phyloP scores from a whole-genome alignment of 768 basidiomycete species.

The Psilocybe azurescens region DNA sequence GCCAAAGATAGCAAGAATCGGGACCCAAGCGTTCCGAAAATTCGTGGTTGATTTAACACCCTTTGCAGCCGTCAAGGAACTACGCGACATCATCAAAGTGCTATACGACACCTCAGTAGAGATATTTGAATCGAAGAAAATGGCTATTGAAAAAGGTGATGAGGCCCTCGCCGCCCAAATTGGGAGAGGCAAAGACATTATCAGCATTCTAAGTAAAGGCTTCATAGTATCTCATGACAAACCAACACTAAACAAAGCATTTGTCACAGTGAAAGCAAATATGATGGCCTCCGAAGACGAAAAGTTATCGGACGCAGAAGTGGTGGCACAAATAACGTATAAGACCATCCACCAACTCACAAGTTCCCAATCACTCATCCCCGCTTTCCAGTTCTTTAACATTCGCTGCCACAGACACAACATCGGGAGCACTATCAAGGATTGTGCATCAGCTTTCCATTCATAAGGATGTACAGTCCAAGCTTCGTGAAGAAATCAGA shows the following conservation, averaged over 20 bases:
- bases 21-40: slow-evolving; percentile 35
- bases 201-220: slow-evolving; percentile 46
- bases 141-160: slow-evolving; percentile 36
- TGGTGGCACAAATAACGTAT: slow-evolving; percentile 39
- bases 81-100: slow-evolving; percentile 38
- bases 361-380: background rate
- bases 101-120: slow-evolving; percentile 39
- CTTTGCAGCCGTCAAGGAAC: slow-evolving; percentile 30
- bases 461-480: slow-evolving; percentile 42
- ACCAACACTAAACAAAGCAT: background rate
- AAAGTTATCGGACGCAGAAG: slow-evolving; percentile 38
- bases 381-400: slow-evolving; percentile 34
- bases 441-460: slow-evolving; percentile 36
- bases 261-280: slow-evolving; percentile 40
- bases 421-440: slow-evolving; percentile 40
- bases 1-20: slow-evolving; percentile 25
- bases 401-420: slow-evolving; percentile 50
- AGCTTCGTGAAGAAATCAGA: slow-evolving; percentile 40
- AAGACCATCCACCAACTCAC: background rate
- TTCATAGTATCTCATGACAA: too few species aligned
- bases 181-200: slow-evolving; percentile 46
- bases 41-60: slow-evolving; percentile 39
- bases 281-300: slow-evolving; percentile 35
- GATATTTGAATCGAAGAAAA: slow-evolving; percentile 40
- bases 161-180: slow-evolving; percentile 34